Evolutionary conservation across 2,329 filamentous ascomycete species (phyloP), one percentile per base, ranked within the genome.

Genomic region (Ophiostoma quercus): DNA sequence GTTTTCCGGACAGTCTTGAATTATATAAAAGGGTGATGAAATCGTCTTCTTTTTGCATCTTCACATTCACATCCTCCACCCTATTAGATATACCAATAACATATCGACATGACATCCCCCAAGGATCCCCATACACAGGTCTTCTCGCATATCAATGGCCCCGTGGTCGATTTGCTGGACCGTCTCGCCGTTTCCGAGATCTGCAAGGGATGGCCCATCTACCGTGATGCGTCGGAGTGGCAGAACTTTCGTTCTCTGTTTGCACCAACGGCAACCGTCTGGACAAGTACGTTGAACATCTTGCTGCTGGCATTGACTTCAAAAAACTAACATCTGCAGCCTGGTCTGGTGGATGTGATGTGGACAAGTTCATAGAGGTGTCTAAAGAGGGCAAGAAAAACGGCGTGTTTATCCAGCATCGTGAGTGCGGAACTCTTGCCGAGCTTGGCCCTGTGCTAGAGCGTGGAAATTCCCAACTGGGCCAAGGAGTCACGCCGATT

Each of bases 341-440:
- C 67, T 84, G 82, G 83, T 82, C 79, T 70, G 81, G 79, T 65
- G 77, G 78, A 39, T 78, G 78, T 51, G 74, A 74, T 22, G 78
- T 82, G 71, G 81, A 82, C 72, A 79, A 80, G 71, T 84, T 85
- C 75, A 84, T 85, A 73, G 72, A 76, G 25, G 79, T 82, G 67
- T 86, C 84, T 14, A 81, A 84, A 72, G 76, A 78, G 9, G 84
- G 84, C 70, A 84, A 85, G 76, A 77, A 80, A 32, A 77, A 78
- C 11, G 84, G 84, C 22, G 83, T 81, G 67, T 85, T 85, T 77
- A 86, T 86, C 77, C 84, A 85, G 83, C 84, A 87, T 75, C 83
- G 84, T 71, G 82, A 84, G 73, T 83, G 69, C 54, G 72, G 72
- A 67, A 73, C 72, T 9, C 68, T 72, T 1, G 72, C 66, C 25